Base-by-base conservation (phyloP, 2,329 filamentous ascomycete genomes). In the Tolypocladium sp. region DNA sequence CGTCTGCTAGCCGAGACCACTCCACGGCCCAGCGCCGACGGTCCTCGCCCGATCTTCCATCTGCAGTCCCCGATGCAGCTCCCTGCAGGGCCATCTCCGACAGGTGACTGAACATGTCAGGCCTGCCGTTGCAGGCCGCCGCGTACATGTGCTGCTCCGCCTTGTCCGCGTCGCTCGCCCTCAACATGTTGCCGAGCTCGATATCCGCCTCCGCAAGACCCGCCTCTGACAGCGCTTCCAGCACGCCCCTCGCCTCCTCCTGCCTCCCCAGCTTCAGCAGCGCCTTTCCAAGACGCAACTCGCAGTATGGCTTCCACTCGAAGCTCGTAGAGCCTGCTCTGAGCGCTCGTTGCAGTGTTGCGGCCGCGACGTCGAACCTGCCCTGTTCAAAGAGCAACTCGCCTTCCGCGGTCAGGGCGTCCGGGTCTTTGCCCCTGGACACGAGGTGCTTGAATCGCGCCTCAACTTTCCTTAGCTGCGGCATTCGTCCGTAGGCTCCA, bases 371-470 rank as follows among this genome's bases (percentile, higher is more conserved):
- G 1, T 60, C 58, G 57, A 66, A 67, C 40, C 63, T 67, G 7
- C 65, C 67, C 44, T 65, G 61, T 33, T 56, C 53, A 55, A 65
- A 66, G 15, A 71, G 66, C 33, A 64, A 33, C 57, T 70, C 66
- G 20, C 70, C 75, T 49, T 75, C 68, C 10, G 68, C 63, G 4
- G 70, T 68, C 27, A 76, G 64, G 38, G 73, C 75, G 52, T 76
- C 66, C 4, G 72, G 65, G 42, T 76, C 67, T n/a, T 63, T 66
- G 33, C 65, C 69, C 37, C 61, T 58, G 15, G 63, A 51, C 35
- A 74, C 64, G 12, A 77, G 62, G 33, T 66, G 56, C 61, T 63
- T 66, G 63, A 74, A 74, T 20, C 67, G 69, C 1, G 60, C 56
- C 56, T 73, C 69, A 3, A 65, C 56, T 5, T 58, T 58, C 8